phyloP scores from a whole-genome alignment of 495 filamentous ascomycete genomes.

The Penicillium simplicissimum region DNA sequence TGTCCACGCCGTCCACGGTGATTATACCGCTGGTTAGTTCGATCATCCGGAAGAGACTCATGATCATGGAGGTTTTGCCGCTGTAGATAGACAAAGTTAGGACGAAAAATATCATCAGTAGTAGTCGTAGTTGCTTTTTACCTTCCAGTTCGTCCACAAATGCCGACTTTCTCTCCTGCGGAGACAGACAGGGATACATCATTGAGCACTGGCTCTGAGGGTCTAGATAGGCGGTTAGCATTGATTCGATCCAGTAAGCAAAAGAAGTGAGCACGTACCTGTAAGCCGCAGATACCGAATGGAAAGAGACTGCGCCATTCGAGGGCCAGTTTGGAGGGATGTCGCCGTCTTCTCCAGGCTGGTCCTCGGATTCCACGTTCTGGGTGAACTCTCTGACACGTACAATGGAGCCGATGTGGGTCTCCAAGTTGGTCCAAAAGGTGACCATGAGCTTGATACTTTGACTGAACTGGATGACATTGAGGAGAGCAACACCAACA shows the following conservation, averaged over 20 bases:
- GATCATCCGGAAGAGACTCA: slow-evolving; percentile 57
- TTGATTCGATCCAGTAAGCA: background rate
- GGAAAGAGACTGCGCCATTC: slow-evolving; percentile 53
- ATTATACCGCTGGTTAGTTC: slow-evolving; percentile 46
- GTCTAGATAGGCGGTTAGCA: slow-evolving; percentile 27
- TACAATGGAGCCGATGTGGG: slow-evolving; percentile 56
- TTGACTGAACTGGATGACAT: slow-evolving; percentile 57
- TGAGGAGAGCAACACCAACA: slow-evolving; percentile 59
- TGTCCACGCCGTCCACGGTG: slow-evolving; percentile 49
- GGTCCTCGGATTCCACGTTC: slow-evolving; percentile 50
- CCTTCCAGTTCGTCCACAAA: slow-evolving; percentile 53
- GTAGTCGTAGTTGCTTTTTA: slow-evolving; percentile 15
- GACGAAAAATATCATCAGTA: background rate
- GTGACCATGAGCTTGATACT: slow-evolving; percentile 52
- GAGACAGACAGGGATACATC: slow-evolving; percentile 52
- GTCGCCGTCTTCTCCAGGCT: slow-evolving; percentile 39
- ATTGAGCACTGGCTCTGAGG: slow-evolving; percentile 46
- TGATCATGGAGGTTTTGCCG: slow-evolving; percentile 51
- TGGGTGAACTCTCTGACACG: slow-evolving; percentile 59
- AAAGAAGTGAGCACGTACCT: slow-evolving; percentile 26
- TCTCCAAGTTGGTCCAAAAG: slow-evolving; percentile 61
- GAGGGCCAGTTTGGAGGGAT: slow-evolving; percentile 51
- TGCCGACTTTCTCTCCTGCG: slow-evolving; percentile 59
- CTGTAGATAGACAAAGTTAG: slow-evolving; percentile 23
- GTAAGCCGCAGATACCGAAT: slow-evolving; percentile 42